phyloP scores from a whole-genome alignment of 2,329 filamentous ascomycete species.

The Fonsecaea monophora region DNA sequence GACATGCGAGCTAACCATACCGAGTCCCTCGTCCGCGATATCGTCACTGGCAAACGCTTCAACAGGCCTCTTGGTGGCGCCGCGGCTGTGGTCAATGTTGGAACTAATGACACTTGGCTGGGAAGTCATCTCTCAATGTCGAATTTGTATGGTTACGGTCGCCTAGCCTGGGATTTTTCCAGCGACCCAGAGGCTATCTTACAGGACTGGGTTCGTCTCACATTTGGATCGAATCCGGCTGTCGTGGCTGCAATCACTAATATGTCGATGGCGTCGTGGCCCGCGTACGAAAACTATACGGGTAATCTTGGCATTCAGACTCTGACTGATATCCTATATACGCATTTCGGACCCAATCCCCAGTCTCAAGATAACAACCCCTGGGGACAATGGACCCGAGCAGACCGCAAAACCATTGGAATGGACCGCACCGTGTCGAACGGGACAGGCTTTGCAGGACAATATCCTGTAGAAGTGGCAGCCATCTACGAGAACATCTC shows the following conservation, averaged over 20 bases:
- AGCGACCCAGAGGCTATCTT: constrained; percentile 60
- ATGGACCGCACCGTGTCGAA: constrained; percentile 75
- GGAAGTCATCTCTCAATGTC: constrained; percentile 74
- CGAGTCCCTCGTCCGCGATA: constrained; percentile 64
- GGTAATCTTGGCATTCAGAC: constrained; percentile 75
- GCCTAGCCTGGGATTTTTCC: constrained; percentile 70
- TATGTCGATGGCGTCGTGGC: constrained; percentile 73
- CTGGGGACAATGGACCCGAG: constrained; percentile 76
- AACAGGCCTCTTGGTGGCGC: constrained; percentile 65
- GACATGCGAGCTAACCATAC: constrained; percentile 68
- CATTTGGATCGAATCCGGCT: constrained; percentile 62
- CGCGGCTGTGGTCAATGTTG: constrained; percentile 72
- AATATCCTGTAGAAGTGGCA: constrained; percentile 69
- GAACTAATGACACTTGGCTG: constrained; percentile 70
- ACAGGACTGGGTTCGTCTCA: constrained; percentile 71
- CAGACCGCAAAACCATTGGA: constrained; percentile 65
- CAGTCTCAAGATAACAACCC: constrained; percentile 70
- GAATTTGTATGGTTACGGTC: constrained; percentile 73
- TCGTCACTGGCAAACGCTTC: constrained; percentile 67
- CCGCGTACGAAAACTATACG: constrained; percentile 72
- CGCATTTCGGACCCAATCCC: constrained; percentile 72
- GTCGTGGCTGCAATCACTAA: constrained; percentile 66
- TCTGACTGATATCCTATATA: constrained; percentile 70
- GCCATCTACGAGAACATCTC: constrained; percentile 64
- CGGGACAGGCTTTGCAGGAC: constrained; percentile 69